Base-by-base conservation (phyloP, 2,329 filamentous ascomycete genomes). In the Leptoxyphium fumago region DNA sequence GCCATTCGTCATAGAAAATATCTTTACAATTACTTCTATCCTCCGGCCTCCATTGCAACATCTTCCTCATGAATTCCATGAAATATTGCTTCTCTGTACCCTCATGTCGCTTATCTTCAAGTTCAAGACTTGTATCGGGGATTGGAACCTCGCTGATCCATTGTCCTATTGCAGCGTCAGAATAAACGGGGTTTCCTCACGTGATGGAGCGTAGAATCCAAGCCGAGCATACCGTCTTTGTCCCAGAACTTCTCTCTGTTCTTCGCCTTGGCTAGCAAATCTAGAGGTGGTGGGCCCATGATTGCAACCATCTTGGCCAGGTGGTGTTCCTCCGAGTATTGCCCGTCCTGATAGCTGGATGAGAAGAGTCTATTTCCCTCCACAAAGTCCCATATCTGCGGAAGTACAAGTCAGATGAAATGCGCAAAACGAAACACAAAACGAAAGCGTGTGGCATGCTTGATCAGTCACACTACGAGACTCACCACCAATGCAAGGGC, bases 311-410 rank as follows among this genome's bases (percentile, higher is more conserved):
- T 48, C 21, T 56, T 43, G 2, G 53, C 53, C 5, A 58, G 40
- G 44, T 58, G 61, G 18, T 46, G 48, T 18, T 44, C 40, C 13
- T 50, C 53, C 5, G 45, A 48, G 44, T 62, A 62, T 2, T 49
- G 48, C n/a, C 50, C 49, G 26, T 54, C 48, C 34, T 48, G 43
- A 30, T 52, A 47, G 7, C 44, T 40, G 8, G 54, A 46, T 46
- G 44, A 32, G 44, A 65, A 64, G 10, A 66, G 45, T 36, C 55
- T 53, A 15, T 56, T 51, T 9, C 51, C 52, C 45, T 66, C 52
- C 40, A 62, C 64, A 2, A 64, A 30, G 39, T 64, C 57, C 62
- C 62, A 66, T 18, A 63, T 48, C 60, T 63, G 43, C 38, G 21
- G 13, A 26, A 9, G 44, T 7, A 39, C n/a, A 30, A 26, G 40